These are phyloP conservation scores for Pyrus pyrifolia DNA, from an alignment of 306 rosid species.

Conservation along the genomic window DNA sequence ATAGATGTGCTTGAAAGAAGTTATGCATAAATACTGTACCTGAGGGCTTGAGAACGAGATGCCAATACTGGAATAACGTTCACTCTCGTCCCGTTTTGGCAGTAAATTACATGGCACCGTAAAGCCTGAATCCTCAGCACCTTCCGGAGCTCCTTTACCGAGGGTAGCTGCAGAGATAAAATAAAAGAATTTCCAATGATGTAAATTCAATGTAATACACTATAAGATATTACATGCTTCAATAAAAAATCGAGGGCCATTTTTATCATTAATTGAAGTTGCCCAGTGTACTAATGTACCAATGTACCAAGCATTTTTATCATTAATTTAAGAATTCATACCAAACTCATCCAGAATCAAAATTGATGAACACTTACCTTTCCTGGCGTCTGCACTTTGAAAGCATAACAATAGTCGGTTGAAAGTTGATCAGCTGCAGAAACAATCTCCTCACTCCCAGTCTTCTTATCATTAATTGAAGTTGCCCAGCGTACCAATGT, in stretches of 20 bases:
- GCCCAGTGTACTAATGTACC: slow-evolving; percentile 75
- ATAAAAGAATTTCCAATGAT: background rate
- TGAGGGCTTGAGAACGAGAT: slow-evolving; percentile 97
- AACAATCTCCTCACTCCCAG: slow-evolving; percentile 41
- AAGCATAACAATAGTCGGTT: slow-evolving; percentile 90
- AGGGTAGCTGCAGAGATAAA: slow-evolving; percentile 52
- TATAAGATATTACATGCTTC: background rate
- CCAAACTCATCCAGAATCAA: slow-evolving; percentile 11
- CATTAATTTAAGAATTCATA: slow-evolving; percentile 6
- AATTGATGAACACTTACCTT: slow-evolving; percentile 39
- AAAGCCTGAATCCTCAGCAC: slow-evolving; percentile 83
- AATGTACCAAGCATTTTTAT: background rate
- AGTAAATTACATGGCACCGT: slow-evolving; percentile 91
- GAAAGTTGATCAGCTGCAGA: slow-evolving; percentile 75
- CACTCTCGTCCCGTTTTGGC: slow-evolving; percentile 80
- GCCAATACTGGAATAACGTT: slow-evolving; percentile 92
- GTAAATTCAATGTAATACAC: background rate
- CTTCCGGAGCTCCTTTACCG: slow-evolving; percentile 85
- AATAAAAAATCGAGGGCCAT: background rate
- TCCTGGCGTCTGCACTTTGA: slow-evolving; percentile 62
- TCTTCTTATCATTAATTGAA: slow-evolving; percentile 54
- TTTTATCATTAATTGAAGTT: slow-evolving; percentile 47
- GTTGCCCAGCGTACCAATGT: slow-evolving; percentile 83
- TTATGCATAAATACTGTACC: slow-evolving; percentile 39
- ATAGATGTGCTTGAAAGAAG: background rate